Base-by-base conservation (phyloP, 2,329 filamentous ascomycete genomes). In the Monilinia fructicola region DNA sequence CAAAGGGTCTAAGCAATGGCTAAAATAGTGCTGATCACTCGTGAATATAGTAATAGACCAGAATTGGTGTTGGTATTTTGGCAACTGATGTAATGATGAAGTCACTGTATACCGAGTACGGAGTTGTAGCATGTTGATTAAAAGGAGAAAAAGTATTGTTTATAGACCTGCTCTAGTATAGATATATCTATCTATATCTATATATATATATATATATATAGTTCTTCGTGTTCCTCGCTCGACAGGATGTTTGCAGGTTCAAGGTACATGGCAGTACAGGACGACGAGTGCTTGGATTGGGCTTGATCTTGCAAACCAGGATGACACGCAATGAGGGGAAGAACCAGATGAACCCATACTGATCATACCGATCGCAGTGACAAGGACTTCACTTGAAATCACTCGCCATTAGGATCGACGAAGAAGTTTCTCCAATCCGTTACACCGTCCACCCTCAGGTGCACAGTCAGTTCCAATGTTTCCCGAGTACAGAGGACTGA, bases 391-490 rank as follows among this genome's bases (percentile, higher is more conserved):
- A 10, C 16, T 4, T 12, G 26, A 14, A 38, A 21, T 50, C 14
- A 6, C 38, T 21, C 31, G 23, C 44, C 21, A 38, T 50, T 18
- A 26, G 44, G 28, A 38, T 50, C 28, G 28, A 18, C 21, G 28
- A 18, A 21, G 16, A 1, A 26, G 21, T 50, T 46, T 26, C 58
- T 50, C n/a, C n/a, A 61, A 46, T 26, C 35, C 14, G 42, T 23
- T 31, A 14, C 28, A 18, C 26, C 56, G 28, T 50, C 11, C n/a
- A 3, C 14, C 21, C 48, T 48, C 23, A 10, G 31, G 46, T 26
- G 28, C 58, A 38, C 56, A 60, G 56, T 48, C 42, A 10, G 5
- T 26, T 26, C 58, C 31, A 50, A 21, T 61, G 58, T 61, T 61
- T 52, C 58, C 23, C 44, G 31, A 60, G 58, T 35, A 61, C 46